Evolutionary conservation across 805 yeast species (phyloP).

Genomic region (Starmera pachycereana): DNA sequence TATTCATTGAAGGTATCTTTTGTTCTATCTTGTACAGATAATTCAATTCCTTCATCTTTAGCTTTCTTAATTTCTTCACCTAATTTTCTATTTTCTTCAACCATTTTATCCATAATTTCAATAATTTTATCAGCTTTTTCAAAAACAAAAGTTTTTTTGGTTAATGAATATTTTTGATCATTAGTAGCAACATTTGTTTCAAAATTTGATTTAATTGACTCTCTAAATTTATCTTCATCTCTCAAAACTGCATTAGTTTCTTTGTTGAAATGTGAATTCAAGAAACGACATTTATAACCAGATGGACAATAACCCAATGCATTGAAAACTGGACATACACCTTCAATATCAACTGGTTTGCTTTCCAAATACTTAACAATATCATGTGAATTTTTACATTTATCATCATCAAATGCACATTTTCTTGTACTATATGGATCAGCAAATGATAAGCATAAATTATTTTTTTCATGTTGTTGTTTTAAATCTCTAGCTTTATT

Average conservation of each 20-base stretch:
- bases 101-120: constrained; percentile 52
- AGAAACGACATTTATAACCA: constrained; percentile 90
- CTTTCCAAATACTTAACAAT: constrained; percentile 47
- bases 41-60: constrained; percentile 11
- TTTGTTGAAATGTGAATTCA: constrained; percentile 53
- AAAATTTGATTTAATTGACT: constrained; percentile 25
- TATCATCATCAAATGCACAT: constrained; percentile 58
- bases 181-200: constrained; percentile 57
- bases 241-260: constrained; percentile 34
- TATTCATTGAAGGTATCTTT: constrained; percentile 38
- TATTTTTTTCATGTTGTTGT: constrained; percentile 53
- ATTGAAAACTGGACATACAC: constrained; percentile 74
- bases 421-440: constrained; percentile 37
- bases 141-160: constrained; percentile 49
- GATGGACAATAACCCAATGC: constrained; percentile 86
- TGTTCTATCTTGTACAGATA: constrained; percentile 15
- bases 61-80: constrained; percentile 24
- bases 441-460: constrained; percentile 53
- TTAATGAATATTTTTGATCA: constrained; percentile 24
- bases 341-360: constrained; percentile 66
- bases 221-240: constrained; percentile 31
- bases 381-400: constrained; percentile 75
- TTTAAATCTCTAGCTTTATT: constrained; percentile 72
- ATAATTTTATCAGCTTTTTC: constrained; percentile 46
- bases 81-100: constrained; percentile 28